Percentiles rank a stretch among this genome's conserved stretches.
Evolutionary conservation across 306 rosid genomes (phyloP).

Genomic region (Alnus rubra): DNA sequence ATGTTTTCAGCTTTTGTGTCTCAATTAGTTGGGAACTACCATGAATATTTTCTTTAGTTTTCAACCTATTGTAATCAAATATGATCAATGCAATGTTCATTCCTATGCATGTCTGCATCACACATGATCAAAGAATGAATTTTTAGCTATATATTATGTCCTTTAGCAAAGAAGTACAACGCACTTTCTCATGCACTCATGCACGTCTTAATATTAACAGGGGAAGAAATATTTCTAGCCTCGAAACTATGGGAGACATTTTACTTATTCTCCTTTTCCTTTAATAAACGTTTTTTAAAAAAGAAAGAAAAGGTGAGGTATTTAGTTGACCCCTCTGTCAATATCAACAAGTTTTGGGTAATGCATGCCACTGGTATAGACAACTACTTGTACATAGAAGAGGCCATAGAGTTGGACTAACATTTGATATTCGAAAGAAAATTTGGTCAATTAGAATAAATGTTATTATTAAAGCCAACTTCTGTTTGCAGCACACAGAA

Average conservation of each 20-base stretch:
- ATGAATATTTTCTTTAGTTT: not conserved
- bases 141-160: no score
- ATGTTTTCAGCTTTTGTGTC: no score
- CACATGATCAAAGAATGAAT: no score
- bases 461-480: not conserved
- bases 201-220: not conserved
- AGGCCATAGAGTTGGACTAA: not conserved
- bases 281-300: not conserved
- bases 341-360: not conserved
- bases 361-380: not conserved
- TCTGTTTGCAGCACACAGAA: not conserved
- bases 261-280: not conserved
- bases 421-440: not conserved
- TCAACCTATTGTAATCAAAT: no score
- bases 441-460: not conserved
- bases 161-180: no score
- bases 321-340: not conserved
- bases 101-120: no score
- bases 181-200: no score
- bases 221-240: conserved; percentile 3
- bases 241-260: not conserved
- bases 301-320: not conserved
- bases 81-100: no score
- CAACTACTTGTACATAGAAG: not conserved
- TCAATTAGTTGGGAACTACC: no score